A percentile compares a stretch with the other conserved stretches of the same genome.
phyloP scores from a whole-genome alignment of 2,329 filamentous ascomycete genomes.

The Colletotrichum euphorbiae region DNA sequence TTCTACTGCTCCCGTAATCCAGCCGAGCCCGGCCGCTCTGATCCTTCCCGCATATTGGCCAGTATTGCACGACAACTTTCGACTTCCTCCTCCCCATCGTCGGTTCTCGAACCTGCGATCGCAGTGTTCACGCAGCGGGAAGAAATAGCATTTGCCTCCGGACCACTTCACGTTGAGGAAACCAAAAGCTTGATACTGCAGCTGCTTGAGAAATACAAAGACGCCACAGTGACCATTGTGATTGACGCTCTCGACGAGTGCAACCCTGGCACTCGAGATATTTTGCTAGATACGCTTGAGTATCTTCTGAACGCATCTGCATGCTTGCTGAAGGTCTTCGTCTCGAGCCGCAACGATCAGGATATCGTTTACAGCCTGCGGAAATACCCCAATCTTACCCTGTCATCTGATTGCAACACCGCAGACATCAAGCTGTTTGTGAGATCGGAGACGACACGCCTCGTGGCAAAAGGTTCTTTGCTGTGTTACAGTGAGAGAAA shows the following conservation, averaged over 20 bases:
- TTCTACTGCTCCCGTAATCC: constrained; percentile 35
- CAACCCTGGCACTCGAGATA: background rate
- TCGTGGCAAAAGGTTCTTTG: background rate
- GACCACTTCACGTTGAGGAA: background rate
- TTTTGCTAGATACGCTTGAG: constrained; percentile 20
- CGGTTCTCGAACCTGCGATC: background rate
- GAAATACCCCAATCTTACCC: constrained; percentile 7
- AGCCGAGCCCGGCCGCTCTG: constrained; percentile 25
- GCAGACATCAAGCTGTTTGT: background rate
- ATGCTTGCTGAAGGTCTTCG: constrained; percentile 31
- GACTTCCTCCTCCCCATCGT: background rate
- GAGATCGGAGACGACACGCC: background rate
- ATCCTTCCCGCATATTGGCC: constrained; percentile 19
- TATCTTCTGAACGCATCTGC: constrained; percentile 12
- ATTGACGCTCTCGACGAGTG: constrained; percentile 34
- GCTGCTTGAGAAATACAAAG: constrained; percentile 11
- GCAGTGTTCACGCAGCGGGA: background rate
- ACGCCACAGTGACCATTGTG: constrained; percentile 12
- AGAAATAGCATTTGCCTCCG: background rate
- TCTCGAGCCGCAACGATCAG: constrained; percentile 35
- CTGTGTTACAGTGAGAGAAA: background rate
- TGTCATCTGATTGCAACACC: constrained; percentile 16
- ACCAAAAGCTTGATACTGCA: constrained; percentile 11
- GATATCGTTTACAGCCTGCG: constrained; percentile 24
- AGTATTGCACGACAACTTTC: constrained; percentile 28